Percentiles rank a stretch among this genome's conserved stretches.
Conservation (phyloP, 257 asterid genomes). For the Eucommia ulmoides region DNA sequence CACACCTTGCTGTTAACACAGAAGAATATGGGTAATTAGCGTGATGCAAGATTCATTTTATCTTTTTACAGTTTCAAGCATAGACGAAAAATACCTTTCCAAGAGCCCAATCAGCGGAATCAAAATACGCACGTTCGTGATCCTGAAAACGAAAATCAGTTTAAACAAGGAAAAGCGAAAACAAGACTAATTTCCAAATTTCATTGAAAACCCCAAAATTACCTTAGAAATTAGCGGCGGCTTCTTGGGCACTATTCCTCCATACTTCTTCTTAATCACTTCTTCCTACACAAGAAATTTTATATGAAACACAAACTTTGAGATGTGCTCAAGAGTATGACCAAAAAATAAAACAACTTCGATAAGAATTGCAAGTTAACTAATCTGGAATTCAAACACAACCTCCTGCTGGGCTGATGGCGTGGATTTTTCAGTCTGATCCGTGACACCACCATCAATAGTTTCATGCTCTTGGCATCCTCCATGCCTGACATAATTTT, state of each 20-base stretch:
- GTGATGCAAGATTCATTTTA: neutral
- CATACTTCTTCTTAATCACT: slow-evolving; percentile 77
- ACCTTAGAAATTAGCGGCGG: slow-evolving; percentile 95
- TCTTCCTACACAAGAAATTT: slow-evolving; percentile 38
- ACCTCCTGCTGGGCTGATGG: slow-evolving; percentile 73
- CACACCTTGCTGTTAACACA: slow-evolving; percentile 70
- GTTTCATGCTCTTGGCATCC: slow-evolving; percentile 34
- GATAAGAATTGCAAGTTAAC: neutral
- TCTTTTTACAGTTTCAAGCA: neutral
- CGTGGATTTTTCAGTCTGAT: slow-evolving; percentile 45
- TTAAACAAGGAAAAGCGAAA: neutral
- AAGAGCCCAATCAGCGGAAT: slow-evolving; percentile 99
- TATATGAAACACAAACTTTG: slow-evolving; percentile 1
- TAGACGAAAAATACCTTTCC: slow-evolving; percentile 56
- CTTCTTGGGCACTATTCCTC: slow-evolving; percentile 88
- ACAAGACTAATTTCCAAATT: neutral
- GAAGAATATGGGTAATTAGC: slow-evolving; percentile 5
- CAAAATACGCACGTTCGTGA: slow-evolving; percentile 97
- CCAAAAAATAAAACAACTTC: slow-evolving; percentile 1
- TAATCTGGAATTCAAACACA: slow-evolving; percentile 14
- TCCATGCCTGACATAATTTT: slow-evolving; percentile 62
- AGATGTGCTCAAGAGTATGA: neutral
- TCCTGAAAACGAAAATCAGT: slow-evolving; percentile 38
- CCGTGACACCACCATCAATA: slow-evolving; percentile 33
- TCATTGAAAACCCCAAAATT: slow-evolving; percentile 3